Evolutionary conservation across 2,329 filamentous ascomycete species (phyloP), one percentile per base, ranked within the genome.

Genomic region (Xylaria sp.): DNA sequence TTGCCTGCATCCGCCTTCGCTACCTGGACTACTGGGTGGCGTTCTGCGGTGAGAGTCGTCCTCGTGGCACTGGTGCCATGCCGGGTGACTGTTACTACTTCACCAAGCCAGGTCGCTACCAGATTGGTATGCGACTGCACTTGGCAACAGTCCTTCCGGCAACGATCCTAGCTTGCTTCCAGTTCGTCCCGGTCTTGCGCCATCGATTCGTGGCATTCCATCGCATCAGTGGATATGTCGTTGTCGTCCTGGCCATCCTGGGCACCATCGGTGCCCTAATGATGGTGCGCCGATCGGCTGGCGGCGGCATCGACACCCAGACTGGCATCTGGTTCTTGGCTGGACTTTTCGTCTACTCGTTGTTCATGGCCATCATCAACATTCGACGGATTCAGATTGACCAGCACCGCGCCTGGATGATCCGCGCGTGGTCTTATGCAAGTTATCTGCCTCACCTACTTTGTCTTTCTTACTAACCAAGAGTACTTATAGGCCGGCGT

Each of bases 391-490:
- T 86, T 1, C 83, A 86, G 66, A 83, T 89, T 53, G 83, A 86
- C 37, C 79, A 86, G 66, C 84, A 87, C 61, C 77, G 84, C 1
- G 81, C 82, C 2, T 87, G 83, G 84, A 87, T 87, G 84, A 66
- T 87, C 35, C 70, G 84, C 19, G 76, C 79, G 6, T 81, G 79
- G 79, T 72, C 79, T 46, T 79, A 79, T 62, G 75, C 79, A 62
- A 59, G 75, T 69, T 35, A 8, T 18, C 16, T 2, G 6, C 2
- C 13, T 16, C 44, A 4, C 44, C 13, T n/a, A n/a, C 4, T 37
- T 46, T 11, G n/a, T 18, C 10, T 3, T 16, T 5, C 16, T 10
- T 1, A 13, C 6, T 2, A 1, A 10, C 49, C 55, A n/a, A 60
- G 3, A 11, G 10, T 13, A 10, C 50, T 30, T 47, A 42, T 13